Evolutionary conservation across 352 stramenopile genomes (phyloP), one percentile per base, ranked within the genome.

Genomic region (Globisporangium rhizosaccharum): DNA sequence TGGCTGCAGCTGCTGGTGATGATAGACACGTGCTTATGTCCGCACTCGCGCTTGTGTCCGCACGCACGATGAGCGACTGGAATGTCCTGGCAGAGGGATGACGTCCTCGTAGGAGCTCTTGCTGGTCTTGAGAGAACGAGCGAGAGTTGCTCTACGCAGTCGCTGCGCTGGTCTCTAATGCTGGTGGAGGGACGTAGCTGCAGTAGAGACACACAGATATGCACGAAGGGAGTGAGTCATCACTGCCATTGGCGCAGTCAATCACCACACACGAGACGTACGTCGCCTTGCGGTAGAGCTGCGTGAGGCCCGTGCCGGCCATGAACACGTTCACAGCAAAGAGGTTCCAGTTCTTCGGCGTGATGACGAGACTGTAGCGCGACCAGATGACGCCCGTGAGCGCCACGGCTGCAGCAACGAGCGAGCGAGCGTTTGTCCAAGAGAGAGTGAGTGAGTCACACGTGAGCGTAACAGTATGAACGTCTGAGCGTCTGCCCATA

Each of bases 301-400:
- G 88, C 66, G 71, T 75, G 44, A 91, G 68, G 3, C 88, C 88
- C 49, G 87, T 97, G 65, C 71, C 81, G 44, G 76, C 86, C 82
- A 97, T 96, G 58, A 95, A 93, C 30, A 93, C 69, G 64, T 97
- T 97, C 47, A 97, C 88, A 1, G 79, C 71, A 61, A 96, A 91
- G 17, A 97, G 72, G 66, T 95, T 97, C 79, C 88, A 97, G 78
- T 97, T 97, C 66, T 91, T 85, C 30, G 88, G 88, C 33, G 81
- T 94, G 59, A 96, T 93, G 36, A 96, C 75, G 39, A 92, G 66
- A 56, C 75, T 91, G 72, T 96, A 96, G 53, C 88, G 82, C 30
- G 83, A 93, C 87, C 88, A 96, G 63, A 97, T 96, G 56, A 96
- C 62, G n/a, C 87, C 87, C 12, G 87, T 96, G 42, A 64, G 61